Evolutionary conservation across 768 basidiomycete species (phyloP).

Genomic region (Hygrocybe coccinea): DNA sequence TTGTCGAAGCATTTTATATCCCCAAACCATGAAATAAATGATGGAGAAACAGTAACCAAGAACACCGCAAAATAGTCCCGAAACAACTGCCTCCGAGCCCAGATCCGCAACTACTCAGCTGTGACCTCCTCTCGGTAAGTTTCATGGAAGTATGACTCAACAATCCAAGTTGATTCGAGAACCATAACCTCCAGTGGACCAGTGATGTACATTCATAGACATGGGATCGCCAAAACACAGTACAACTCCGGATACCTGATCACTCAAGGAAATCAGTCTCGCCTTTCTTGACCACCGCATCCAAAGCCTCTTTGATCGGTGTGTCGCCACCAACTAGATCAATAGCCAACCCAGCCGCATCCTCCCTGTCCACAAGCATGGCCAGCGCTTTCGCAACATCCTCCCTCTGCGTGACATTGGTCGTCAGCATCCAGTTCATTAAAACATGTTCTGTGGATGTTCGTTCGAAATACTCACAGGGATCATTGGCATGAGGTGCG

Average conservation of each 20-base stretch:
- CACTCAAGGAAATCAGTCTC: conserved; percentile 12
- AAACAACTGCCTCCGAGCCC: too few relatives aligned
- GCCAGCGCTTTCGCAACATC: conserved; percentile 53
- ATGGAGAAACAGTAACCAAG: too few relatives aligned
- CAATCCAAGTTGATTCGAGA: too few relatives aligned
- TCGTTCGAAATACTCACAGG: conserved; percentile 35
- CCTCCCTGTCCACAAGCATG: conserved; percentile 44
- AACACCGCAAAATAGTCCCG: too few relatives aligned
- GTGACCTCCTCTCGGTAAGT: too few relatives aligned
- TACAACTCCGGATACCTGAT: background rate
- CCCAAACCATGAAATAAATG: too few relatives aligned
- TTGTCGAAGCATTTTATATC: too few relatives aligned
- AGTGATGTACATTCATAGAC: too few relatives aligned
- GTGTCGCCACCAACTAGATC: conserved; percentile 48
- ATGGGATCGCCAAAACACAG: background rate
- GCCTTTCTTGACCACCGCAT: conserved; percentile 11
- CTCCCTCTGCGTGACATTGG: conserved; percentile 38
- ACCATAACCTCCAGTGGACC: too few relatives aligned
- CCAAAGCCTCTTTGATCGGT: conserved; percentile 13
- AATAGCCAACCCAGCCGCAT: conserved; percentile 52
- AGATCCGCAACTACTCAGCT: too few relatives aligned
- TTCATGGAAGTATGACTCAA: too few relatives aligned
- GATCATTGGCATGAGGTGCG: conserved; percentile 44
- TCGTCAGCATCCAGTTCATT: background rate
- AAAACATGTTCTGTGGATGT: background rate